These are phyloP conservation scores for Cladosporium sp. DNA, from an alignment of 2,329 filamentous ascomycete genomes.

Conservation along the genomic window DNA sequence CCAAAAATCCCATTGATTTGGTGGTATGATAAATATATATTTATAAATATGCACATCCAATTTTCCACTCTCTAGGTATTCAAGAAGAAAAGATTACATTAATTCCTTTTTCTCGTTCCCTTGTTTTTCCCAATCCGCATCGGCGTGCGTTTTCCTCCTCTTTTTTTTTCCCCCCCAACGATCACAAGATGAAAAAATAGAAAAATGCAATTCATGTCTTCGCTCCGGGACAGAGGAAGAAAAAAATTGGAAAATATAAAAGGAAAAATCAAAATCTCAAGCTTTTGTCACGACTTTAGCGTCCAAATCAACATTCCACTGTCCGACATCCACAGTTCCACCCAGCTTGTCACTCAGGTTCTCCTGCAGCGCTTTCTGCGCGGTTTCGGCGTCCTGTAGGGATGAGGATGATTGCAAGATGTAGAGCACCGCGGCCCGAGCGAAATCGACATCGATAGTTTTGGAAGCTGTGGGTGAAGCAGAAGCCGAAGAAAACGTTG, in stretches of 20 bases:
- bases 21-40: no score
- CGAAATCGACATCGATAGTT: conserved; percentile 43
- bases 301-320: background rate
- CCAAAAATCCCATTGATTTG: no score
- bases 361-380: conserved; percentile 45
- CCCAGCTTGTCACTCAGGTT: conserved; percentile 30
- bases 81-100: background rate
- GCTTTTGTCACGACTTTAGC: background rate
- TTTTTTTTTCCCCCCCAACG: background rate
- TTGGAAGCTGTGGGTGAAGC: conserved; percentile 21
- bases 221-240: background rate
- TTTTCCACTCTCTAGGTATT: background rate
- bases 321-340: background rate
- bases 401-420: conserved; percentile 45
- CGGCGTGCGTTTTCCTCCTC: background rate
- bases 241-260: background rate
- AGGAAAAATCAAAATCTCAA: background rate
- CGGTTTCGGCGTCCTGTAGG: conserved; percentile 43
- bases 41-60: background rate
- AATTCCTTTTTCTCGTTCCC: background rate
- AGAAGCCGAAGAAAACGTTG: conserved; percentile 9
- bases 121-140: background rate
- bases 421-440: conserved; percentile 47
- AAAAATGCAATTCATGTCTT: background rate
- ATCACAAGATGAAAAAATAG: no score